phyloP scores from a whole-genome alignment of 2,329 filamentous ascomycete genomes.

The Sporothrix schenckii region DNA sequence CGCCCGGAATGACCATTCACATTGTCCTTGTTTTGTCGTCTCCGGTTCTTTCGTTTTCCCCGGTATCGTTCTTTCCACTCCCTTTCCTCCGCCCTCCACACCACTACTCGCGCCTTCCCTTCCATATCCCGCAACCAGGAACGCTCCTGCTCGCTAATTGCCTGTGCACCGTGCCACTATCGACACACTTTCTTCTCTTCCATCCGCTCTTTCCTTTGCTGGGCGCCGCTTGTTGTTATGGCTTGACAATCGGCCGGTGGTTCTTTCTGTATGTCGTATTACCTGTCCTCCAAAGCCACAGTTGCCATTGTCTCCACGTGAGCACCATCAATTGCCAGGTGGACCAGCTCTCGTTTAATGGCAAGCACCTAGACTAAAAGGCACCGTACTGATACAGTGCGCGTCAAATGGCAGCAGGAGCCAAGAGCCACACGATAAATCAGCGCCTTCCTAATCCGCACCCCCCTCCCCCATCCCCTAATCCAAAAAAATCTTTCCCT shows the following conservation, averaged over 20 bases:
- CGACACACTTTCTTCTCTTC: constrained; percentile 3
- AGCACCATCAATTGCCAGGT: constrained; percentile 12
- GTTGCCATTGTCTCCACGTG: not conserved
- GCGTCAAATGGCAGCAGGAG: not conserved
- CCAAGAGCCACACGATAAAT: constrained; percentile 20
- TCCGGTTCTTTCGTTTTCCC: not conserved
- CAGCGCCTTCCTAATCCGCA: constrained; percentile 10
- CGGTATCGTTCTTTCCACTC: not conserved
- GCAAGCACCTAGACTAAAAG: not conserved
- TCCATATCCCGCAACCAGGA: constrained; percentile 13
- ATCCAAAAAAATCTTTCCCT: not conserved
- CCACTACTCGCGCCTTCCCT: not conserved
- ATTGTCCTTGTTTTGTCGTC: not conserved
- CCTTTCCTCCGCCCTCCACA: constrained; percentile 8
- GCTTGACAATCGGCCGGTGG: not conserved
- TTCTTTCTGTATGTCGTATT: not conserved
- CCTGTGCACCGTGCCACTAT: constrained; percentile 17
- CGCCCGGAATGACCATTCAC: not conserved
- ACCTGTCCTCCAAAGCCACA: not conserved
- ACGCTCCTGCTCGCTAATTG: not conserved
- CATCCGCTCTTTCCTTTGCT: not conserved
- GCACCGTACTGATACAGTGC: constrained; percentile 18
- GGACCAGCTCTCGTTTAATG: not conserved
- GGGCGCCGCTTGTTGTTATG: not conserved
- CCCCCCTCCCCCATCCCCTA: constrained; percentile 24